Conservation (phyloP, 345 rosid species). For the Microcos paniculata region DNA sequence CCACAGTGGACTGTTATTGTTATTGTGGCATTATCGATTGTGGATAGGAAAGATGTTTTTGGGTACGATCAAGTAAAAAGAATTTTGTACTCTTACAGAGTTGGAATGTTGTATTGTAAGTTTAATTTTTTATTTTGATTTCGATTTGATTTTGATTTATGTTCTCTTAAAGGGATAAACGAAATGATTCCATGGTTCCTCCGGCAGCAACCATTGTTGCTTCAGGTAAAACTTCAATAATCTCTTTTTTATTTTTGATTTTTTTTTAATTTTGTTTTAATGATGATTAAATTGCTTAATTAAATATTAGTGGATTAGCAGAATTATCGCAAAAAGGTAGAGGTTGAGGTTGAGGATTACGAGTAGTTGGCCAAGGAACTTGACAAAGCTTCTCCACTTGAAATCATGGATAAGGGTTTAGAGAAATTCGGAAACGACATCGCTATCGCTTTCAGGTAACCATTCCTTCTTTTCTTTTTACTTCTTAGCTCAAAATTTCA, state of each 20-base stretch:
- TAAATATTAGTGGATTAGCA: slow-evolving; percentile 28
- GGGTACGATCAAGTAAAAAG: too few relatives aligned
- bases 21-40: too few relatives aligned
- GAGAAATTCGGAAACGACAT: slow-evolving; percentile 78
- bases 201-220: slow-evolving; percentile 53
- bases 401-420: too few relatives aligned
- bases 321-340: slow-evolving; percentile 62
- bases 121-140: too few relatives aligned
- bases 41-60: too few relatives aligned
- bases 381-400: too few relatives aligned
- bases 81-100: too few relatives aligned
- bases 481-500: neutral
- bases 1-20: too few relatives aligned
- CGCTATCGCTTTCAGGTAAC: slow-evolving; percentile 91
- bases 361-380: too few relatives aligned
- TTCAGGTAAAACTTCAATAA: slow-evolving; percentile 47
- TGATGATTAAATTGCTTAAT: neutral
- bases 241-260: neutral
- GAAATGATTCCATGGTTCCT: slow-evolving; percentile 46
- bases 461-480: neutral
- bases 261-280: neutral
- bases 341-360: slow-evolving; percentile 53
- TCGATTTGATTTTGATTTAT: too few relatives aligned
- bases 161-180: too few relatives aligned
- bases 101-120: too few relatives aligned